These are phyloP conservation scores for Meyerozyma athensensis DNA, from an alignment of 1,139 yeast species.

Conservation along the genomic window DNA sequence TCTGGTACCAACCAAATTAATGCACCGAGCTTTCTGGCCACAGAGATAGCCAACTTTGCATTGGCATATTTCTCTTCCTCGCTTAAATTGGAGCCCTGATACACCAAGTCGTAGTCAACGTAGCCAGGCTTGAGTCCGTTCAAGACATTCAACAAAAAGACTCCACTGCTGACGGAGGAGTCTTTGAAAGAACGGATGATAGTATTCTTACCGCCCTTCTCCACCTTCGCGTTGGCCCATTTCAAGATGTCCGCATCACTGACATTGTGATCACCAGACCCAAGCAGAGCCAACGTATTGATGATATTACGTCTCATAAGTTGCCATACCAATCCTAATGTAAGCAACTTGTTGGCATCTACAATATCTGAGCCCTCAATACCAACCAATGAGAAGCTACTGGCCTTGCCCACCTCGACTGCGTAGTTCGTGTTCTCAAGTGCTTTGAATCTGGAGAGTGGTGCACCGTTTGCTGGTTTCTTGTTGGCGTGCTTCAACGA, in stretches of 20 bases:
- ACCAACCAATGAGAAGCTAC: conserved; percentile 90
- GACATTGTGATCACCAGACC: conserved; percentile 59
- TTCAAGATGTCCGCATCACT: conserved; percentile 80
- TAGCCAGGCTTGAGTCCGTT: conserved; percentile 96
- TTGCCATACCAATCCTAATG: conserved; percentile 98
- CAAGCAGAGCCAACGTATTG: conserved; percentile 69
- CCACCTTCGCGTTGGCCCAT: conserved; percentile 89
- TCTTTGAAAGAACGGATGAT: conserved; percentile 84
- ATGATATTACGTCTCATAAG: conserved; percentile 94
- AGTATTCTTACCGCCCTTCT: conserved; percentile 72
- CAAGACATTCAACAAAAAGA: conserved; percentile 82
- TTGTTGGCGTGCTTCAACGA: conserved; percentile 78
- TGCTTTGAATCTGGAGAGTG: conserved; percentile 86
- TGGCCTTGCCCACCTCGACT: conserved; percentile 91
- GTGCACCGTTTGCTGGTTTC: conserved; percentile 66
- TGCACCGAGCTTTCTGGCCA: conserved; percentile 97
- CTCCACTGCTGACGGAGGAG: conserved; percentile 66
- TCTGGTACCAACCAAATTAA: conserved; percentile 99
- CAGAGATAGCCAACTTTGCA: conserved; percentile 94
- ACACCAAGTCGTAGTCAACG: conserved; percentile 90
- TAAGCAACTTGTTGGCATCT: conserved; percentile 86
- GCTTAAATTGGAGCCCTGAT: conserved; percentile 54
- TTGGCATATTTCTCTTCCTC: conserved; percentile 90
- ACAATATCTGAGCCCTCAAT: conserved; percentile 97
- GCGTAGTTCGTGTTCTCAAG: conserved; percentile 95